Conservation (phyloP, 2,329 filamentous ascomycete genomes). For the Blumeria graminis region DNA sequence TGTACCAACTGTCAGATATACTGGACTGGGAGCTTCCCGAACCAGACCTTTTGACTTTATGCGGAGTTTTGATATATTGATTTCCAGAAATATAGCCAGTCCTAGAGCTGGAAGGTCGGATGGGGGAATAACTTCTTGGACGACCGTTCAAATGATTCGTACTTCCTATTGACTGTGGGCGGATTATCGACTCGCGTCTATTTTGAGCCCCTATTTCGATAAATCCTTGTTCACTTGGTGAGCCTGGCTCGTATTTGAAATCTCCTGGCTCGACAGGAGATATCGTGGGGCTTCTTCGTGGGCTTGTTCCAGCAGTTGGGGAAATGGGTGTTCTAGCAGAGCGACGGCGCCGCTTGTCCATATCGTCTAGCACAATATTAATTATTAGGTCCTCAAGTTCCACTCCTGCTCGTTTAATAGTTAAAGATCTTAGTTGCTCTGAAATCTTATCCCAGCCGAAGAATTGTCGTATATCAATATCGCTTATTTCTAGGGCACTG, state of each 20-base stretch:
- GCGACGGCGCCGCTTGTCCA: conserved; percentile 71
- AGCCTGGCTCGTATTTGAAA: conserved; percentile 36
- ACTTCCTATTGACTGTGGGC: conserved; percentile 13
- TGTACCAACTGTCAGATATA: conserved; percentile 37
- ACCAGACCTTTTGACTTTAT: conserved; percentile 63
- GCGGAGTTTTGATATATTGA: conserved; percentile 32
- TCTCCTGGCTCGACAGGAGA: conserved; percentile 42
- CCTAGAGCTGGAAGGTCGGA: conserved; percentile 50
- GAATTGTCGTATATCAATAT: conserved; percentile 90
- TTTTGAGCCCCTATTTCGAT: conserved; percentile 10
- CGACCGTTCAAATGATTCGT: conserved; percentile 17
- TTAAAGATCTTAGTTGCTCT: conserved; percentile 75
- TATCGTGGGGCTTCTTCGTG: conserved; percentile 36
- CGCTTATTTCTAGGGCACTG: conserved; percentile 77
- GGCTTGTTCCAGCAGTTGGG: conserved; percentile 36
- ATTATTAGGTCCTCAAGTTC: conserved; percentile 78
- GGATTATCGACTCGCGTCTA: conserved; percentile 8
- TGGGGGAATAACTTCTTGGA: conserved; percentile 60
- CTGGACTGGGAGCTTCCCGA: conserved; percentile 85
- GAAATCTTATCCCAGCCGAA: conserved; percentile 90
- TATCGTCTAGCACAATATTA: conserved; percentile 86
- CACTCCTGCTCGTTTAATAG: conserved; percentile 63
- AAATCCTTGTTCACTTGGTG: conserved; percentile 15
- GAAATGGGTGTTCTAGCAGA: conserved; percentile 71
- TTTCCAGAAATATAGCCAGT: conserved; percentile 28